Base-by-base conservation (phyloP, 148 eudicot species). In the Dysphania ambrosioides region DNA sequence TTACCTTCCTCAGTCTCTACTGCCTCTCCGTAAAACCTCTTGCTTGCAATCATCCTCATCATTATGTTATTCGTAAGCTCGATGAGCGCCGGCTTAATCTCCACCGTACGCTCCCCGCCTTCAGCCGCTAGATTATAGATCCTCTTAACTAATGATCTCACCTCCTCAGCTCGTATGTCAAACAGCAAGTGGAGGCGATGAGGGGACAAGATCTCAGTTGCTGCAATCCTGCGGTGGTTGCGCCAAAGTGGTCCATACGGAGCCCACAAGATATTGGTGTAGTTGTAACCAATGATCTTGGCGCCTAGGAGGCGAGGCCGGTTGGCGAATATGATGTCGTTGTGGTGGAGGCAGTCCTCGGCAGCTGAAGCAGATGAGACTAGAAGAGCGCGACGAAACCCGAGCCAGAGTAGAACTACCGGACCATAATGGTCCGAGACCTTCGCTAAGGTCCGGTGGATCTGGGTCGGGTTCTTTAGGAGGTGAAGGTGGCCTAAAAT, bases 171-270 rank as follows among this genome's bases (percentile, higher is more conserved):
- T 0, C 87, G 80, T 8, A 86, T 78, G 1, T 44, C 29, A 0
- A 78, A 32, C 2, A 88, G 61, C 53, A 65, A 29, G 19, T 77
- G 80, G 3, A 90, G 63, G 12, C 88, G 75, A 8, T 86, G 81
- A 16, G 85, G 5, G 6, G 92, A 90, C 12, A 90, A 47, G 19
- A 86, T 66, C 41, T 90, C 92, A 1, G 74, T 19, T 0, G 92
- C 29, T 12, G 87, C 67, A 2, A 88, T 82, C 29, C 84, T 79
- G 16, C 92, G 77, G 31, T 86, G 86, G 60, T 80, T 80, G 5
- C 90, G 74, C 95, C 90, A 88, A 31, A 81, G 74, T 1, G 78
- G 83, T 11, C 95, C 88, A 49, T 90, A 88, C 0, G 86, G 78
- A 6, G 86, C 84, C 88, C 87, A 90, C 5, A 69, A 21, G 31